These are phyloP conservation scores for Heliamphora pulchella DNA, from an alignment of 179 eudicot species.

Conservation along the genomic window DNA sequence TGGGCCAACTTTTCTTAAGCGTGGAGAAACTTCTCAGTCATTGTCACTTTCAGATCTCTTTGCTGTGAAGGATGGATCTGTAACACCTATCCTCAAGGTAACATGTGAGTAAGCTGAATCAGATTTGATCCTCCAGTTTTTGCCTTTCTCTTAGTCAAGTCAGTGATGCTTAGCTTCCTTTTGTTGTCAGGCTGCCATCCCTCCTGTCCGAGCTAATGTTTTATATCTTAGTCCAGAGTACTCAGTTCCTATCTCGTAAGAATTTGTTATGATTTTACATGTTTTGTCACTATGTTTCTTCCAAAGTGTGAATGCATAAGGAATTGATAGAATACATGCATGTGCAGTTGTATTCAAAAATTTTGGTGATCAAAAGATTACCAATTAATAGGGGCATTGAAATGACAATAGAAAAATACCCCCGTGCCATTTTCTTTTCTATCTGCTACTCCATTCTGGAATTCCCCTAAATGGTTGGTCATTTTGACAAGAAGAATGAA, in stretches of 20 bases:
- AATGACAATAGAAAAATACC: background rate
- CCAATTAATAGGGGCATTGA: background rate
- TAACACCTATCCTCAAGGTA: conserved; percentile 76
- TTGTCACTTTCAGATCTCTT: conserved; percentile 78
- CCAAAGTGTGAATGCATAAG: background rate
- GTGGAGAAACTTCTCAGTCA: conserved; percentile 89
- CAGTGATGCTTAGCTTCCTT: conserved; percentile 12
- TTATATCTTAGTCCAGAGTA: conserved; percentile 62
- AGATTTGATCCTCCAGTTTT: background rate
- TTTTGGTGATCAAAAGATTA: background rate
- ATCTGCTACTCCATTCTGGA: background rate
- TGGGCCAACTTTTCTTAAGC: conserved; percentile 70
- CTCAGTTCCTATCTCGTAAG: conserved; percentile 72
- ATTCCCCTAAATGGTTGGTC: background rate
- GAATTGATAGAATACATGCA: background rate
- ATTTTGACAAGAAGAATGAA: too few species aligned
- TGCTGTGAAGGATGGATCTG: conserved; percentile 45
- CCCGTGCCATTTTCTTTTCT: background rate
- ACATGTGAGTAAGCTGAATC: conserved; percentile 14
- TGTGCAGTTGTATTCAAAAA: background rate
- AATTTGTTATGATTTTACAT: background rate
- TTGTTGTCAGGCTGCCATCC: conserved; percentile 60
- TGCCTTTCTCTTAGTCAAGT: background rate
- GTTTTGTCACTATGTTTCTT: background rate
- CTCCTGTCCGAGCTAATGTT: conserved; percentile 94